Base-by-base conservation (phyloP, 345 rosid genomes). In the Salix udensis region DNA sequence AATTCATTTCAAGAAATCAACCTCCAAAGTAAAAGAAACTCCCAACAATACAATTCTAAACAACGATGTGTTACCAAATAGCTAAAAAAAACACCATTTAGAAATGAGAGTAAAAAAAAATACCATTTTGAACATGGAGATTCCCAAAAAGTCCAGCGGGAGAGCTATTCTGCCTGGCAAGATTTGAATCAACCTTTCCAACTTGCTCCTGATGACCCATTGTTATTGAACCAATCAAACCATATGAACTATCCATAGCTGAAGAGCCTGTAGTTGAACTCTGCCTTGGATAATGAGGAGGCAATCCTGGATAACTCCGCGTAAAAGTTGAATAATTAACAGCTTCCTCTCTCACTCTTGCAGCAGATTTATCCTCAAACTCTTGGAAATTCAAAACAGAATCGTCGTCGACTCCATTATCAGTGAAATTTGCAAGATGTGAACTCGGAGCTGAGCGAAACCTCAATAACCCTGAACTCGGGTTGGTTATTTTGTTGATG, bases 391-490 rank as follows among this genome's bases (percentile, higher is more conserved):
- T 79, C 88, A 71, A 77, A 78, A 4, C 83, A 42, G 52, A 28
- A 74, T 28, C 84, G 77, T 84, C 89, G 28, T 62, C 36, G 52
- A 76, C 68, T 44, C 84, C 83, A 52, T 74, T 74, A 31, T 78
- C 86, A 23, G 48, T 46, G 64, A 84, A 88, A 74, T 83, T 82
- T 19, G 83, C 74, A 58, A 90, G 81, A 53, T 90, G 84, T 8
- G 91, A 85, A 77, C 88, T 91, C 6, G 97, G 97, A 26, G 97
- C 96, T 5, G 97, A 91, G 60, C 97, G 88, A 77, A 95, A 95
- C 71, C 98, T 88, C 69, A 91, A 87, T 72, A 91, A 80, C 75
- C 97, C 97, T 60, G 90, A 83, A 74, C 77, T 85, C n/a, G 78
- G 93, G 69, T 84, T 86, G 93, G 67, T 80, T 78, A 67, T 71